Evolutionary conservation across 1,284 basidiomycete genomes (phyloP).

Genomic region (Phenoliferia sp.): DNA sequence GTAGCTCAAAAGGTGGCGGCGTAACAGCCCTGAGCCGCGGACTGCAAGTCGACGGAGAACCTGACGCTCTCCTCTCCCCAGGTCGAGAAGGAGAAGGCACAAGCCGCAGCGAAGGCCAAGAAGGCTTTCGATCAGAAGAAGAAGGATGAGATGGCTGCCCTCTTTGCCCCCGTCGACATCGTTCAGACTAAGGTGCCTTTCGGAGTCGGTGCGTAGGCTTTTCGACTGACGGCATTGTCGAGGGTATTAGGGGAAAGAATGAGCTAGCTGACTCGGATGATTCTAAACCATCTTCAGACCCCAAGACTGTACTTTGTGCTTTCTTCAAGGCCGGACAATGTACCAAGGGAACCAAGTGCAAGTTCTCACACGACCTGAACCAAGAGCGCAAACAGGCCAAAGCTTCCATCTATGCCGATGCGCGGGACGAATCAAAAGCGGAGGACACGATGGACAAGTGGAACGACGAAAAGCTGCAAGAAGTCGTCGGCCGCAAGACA

Average conservation of each 20-base stretch:
- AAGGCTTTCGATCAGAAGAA: constrained; percentile 62
- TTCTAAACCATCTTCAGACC: constrained; percentile 52
- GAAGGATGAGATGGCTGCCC: constrained; percentile 76
- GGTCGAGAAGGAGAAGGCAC: constrained; percentile 73
- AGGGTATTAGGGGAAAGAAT: neutral
- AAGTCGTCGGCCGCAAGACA: constrained; percentile 84
- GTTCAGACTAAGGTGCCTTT: constrained; percentile 59
- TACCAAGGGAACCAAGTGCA: constrained; percentile 62
- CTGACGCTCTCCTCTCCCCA: too few relatives aligned
- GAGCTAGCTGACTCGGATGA: neutral
- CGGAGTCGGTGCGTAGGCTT: constrained; percentile 57
- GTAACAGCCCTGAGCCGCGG: neutral
- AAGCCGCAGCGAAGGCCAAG: constrained; percentile 56
- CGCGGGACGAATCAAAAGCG: constrained; percentile 61
- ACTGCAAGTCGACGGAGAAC: too few relatives aligned
- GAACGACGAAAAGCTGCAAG: constrained; percentile 89
- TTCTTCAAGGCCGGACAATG: constrained; percentile 86
- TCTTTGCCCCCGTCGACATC: constrained; percentile 46
- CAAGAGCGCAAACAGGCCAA: constrained; percentile 90
- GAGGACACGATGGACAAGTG: constrained; percentile 94
- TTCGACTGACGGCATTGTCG: neutral
- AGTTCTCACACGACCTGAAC: constrained; percentile 89
- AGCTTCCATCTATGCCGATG: constrained; percentile 92
- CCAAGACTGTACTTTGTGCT: constrained; percentile 81
- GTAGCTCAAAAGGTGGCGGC: too few relatives aligned